Conservation (phyloP, 2,329 filamentous ascomycete genomes). For the Neonectria magnoliae region DNA sequence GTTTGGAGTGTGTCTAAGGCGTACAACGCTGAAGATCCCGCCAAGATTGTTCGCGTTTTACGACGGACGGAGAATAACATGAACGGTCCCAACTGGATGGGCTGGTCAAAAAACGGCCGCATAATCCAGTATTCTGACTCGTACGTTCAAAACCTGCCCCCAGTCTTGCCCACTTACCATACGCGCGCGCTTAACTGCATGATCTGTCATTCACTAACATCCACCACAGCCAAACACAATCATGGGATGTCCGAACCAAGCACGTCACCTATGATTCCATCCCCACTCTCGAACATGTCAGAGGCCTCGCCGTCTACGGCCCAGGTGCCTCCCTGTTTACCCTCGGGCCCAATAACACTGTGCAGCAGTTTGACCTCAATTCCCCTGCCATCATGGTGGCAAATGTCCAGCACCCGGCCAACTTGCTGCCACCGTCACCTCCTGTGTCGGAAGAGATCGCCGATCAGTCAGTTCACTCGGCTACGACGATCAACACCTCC, state of each 20-base stretch:
- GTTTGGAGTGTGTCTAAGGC: slow-evolving; percentile 97
- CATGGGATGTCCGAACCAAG: slow-evolving; percentile 99
- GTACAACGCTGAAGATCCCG: slow-evolving; percentile 75
- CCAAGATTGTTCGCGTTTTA: slow-evolving; percentile 88
- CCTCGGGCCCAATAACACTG: slow-evolving; percentile 84
- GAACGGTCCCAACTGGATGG: slow-evolving; percentile 91
- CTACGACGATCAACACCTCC: slow-evolving; percentile 59
- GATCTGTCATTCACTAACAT: slow-evolving; percentile 47
- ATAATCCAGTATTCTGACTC: slow-evolving; percentile 92
- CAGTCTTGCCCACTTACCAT: slow-evolving; percentile 40
- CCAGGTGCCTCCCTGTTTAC: slow-evolving; percentile 94
- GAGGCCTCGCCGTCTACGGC: slow-evolving; percentile 87
- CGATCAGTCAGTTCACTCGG: slow-evolving; percentile 59
- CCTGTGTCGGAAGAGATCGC: slow-evolving; percentile 81
- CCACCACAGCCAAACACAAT: slow-evolving; percentile 78
- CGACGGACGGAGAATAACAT: slow-evolving; percentile 80
- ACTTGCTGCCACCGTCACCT: slow-evolving; percentile 80
- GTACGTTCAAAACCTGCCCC: slow-evolving; percentile 64
- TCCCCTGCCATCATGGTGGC: slow-evolving; percentile 82
- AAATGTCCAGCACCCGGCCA: slow-evolving; percentile 86
- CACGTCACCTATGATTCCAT: slow-evolving; percentile 91
- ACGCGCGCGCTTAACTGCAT: slow-evolving; percentile 59
- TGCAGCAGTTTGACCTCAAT: slow-evolving; percentile 96
- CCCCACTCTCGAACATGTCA: slow-evolving; percentile 83
- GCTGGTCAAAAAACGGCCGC: slow-evolving; percentile 97